A percentile compares a stretch with the other conserved stretches of the same genome.
Evolutionary conservation across 2,329 filamentous ascomycete species (phyloP).

Genomic region (Fusarium sp.): DNA sequence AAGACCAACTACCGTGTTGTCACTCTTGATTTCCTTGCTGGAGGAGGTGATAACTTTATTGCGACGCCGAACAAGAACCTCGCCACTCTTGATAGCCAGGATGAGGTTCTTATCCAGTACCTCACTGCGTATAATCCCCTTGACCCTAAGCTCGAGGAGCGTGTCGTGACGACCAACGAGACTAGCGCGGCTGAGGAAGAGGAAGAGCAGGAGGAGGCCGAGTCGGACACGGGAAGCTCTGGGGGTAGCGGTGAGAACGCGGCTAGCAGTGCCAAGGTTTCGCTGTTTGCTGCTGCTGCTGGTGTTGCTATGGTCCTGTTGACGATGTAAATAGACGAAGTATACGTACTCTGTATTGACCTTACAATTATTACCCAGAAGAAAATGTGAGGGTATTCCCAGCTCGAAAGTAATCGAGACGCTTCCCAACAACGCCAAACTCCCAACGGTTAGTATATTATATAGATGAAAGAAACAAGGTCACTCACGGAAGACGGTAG

Average conservation of each 20-base stretch:
- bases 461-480: not conserved
- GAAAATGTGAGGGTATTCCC: not conserved
- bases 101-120: conserved; percentile 66
- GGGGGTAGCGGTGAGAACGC: conserved; percentile 12
- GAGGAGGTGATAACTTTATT: conserved; percentile 73
- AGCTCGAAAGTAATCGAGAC: not conserved
- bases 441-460: not conserved
- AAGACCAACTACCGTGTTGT: conserved; percentile 65
- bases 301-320: conserved; percentile 29
- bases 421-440: not conserved
- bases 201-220: conserved; percentile 18
- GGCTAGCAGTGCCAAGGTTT: conserved; percentile 14
- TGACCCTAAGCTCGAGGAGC: conserved; percentile 60
- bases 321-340: conserved; percentile 34
- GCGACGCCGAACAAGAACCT: conserved; percentile 50
- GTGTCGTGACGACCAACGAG: conserved; percentile 44
- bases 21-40: conserved; percentile 72
- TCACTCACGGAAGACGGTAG: not conserved
- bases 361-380: not conserved
- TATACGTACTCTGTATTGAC: conserved; percentile 5
- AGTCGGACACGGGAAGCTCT: conserved; percentile 8
- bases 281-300: conserved; percentile 21
- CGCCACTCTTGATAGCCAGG: conserved; percentile 63
- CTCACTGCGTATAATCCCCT: conserved; percentile 63
- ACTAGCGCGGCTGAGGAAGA: conserved; percentile 12